phyloP scores from a whole-genome alignment of 225 moss, liverwort and hornwort genomes.

The Pseudisothecium myosuroides region DNA sequence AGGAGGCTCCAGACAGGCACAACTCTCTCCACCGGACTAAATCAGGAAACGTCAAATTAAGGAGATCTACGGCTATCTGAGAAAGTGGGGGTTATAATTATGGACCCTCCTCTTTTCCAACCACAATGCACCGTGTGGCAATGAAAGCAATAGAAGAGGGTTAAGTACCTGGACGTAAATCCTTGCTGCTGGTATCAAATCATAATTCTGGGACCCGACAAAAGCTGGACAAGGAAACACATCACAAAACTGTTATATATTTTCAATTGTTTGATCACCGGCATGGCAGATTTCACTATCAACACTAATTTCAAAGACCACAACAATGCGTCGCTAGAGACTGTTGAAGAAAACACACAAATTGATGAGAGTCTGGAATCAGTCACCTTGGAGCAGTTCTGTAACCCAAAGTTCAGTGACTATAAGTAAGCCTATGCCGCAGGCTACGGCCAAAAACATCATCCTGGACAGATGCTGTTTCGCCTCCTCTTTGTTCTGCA shows the following conservation, averaged over 20 bases:
- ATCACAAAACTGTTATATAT: background rate
- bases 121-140: background rate
- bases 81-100: background rate
- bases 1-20: background rate
- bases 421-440: slow-evolving; percentile 56
- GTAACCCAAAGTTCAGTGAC: slow-evolving; percentile 48
- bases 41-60: background rate
- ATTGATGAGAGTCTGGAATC: background rate
- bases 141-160: background rate
- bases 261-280: background rate
- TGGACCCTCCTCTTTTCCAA: background rate
- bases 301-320: background rate
- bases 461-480: slow-evolving; percentile 78
- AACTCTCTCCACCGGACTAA: background rate
- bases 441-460: slow-evolving; percentile 70
- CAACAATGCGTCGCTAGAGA: background rate
- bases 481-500: slow-evolving; percentile 64
- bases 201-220: slow-evolving; percentile 71
- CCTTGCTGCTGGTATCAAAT: slow-evolving; percentile 73
- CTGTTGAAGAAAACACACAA: background rate
- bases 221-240: slow-evolving; percentile 42
- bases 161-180: slow-evolving; percentile 59
- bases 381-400: slow-evolving; percentile 57
- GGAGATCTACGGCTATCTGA: background rate
- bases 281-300: background rate